Evolutionary conservation across 1,139 yeast genomes (phyloP).

Genomic region (Taphrina flavorubra): DNA sequence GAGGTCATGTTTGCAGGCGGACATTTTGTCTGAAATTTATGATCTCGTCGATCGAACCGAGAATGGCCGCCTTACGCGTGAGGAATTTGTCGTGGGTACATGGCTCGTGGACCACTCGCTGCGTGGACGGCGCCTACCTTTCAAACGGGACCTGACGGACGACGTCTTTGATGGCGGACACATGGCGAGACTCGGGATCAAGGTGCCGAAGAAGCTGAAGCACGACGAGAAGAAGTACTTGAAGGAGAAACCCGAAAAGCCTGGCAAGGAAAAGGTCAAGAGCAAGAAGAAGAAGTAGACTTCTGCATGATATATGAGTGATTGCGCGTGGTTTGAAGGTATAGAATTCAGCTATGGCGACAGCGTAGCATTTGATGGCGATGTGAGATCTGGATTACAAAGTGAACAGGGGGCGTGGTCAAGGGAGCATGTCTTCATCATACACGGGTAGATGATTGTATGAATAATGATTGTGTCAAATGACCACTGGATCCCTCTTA

Average conservation of each 20-base stretch:
- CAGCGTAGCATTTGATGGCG: background rate
- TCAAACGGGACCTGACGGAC: constrained; percentile 51
- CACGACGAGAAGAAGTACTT: constrained; percentile 36
- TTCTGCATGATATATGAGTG: background rate
- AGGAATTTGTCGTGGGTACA: constrained; percentile 88
- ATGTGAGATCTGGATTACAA: no score
- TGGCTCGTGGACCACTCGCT: constrained; percentile 95
- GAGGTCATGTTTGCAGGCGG: constrained; percentile 71
- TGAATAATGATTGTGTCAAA: background rate
- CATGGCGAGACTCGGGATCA: constrained; percentile 32
- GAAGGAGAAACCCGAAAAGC: constrained; percentile 18
- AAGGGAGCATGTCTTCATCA: background rate
- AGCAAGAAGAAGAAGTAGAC: background rate
- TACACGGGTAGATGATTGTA: background rate
- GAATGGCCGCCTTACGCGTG: constrained; percentile 78
- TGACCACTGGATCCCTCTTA: background rate
- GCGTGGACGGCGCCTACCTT: constrained; percentile 88
- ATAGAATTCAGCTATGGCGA: background rate
- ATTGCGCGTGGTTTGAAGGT: background rate
- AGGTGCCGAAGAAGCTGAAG: constrained; percentile 31
- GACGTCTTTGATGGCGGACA: constrained; percentile 33
- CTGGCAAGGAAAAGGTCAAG: constrained; percentile 9
- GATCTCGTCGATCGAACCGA: constrained; percentile 74
- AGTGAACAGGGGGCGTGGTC: no score
- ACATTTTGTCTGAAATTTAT: constrained; percentile 73